A percentile compares a stretch with the other conserved stretches of the same genome.
Evolutionary conservation across 2,329 filamentous ascomycete species (phyloP).

Genomic region (Aspergillus hortae): DNA sequence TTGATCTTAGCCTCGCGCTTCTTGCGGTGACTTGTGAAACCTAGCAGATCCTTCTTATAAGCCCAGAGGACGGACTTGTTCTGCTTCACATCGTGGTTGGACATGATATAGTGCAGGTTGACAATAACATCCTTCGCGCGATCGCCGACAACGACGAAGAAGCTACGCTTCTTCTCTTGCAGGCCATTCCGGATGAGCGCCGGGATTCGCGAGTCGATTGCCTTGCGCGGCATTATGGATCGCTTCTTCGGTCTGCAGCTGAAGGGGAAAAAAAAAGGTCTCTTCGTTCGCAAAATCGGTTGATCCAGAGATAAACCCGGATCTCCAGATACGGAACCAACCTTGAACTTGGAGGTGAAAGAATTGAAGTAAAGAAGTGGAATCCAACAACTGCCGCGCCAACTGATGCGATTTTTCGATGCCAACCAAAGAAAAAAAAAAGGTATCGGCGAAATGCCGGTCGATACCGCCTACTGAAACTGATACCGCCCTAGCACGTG

Average conservation of each 20-base stretch:
- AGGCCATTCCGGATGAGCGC: conserved; percentile 88
- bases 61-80: conserved; percentile 98
- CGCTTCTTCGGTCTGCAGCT: background rate
- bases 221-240: conserved; percentile 42
- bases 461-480: conserved; percentile 9
- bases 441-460: conserved; percentile 26
- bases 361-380: background rate
- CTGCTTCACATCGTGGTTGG: conserved; percentile 82
- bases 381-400: background rate
- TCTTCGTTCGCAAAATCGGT: background rate
- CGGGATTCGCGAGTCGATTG: conserved; percentile 82
- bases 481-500: conserved; percentile 17
- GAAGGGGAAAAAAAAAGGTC: background rate
- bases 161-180: conserved; percentile 93
- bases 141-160: conserved; percentile 96
- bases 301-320: background rate
- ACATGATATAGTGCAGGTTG: conserved; percentile 89
- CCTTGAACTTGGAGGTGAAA: background rate
- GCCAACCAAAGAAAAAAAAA: conserved; percentile 23
- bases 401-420: no score
- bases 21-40: conserved; percentile 93
- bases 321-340: background rate
- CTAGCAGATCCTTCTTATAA: conserved; percentile 95
- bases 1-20: conserved; percentile 99
- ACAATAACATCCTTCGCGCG: conserved; percentile 95